Conservation (phyloP, 108 stramenopile species). For the Asterionellopsis glacialis region DNA sequence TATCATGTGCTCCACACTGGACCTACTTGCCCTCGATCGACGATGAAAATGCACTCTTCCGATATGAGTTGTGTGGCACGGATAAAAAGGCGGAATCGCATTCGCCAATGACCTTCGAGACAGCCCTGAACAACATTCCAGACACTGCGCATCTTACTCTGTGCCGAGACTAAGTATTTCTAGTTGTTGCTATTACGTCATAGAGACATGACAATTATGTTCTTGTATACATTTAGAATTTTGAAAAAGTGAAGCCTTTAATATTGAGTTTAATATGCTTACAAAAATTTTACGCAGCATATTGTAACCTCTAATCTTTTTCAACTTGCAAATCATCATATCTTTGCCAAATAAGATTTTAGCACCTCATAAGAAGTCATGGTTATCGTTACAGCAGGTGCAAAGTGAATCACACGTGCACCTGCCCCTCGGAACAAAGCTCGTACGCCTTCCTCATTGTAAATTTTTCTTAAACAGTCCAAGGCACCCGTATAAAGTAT, state of each 20-base stretch:
- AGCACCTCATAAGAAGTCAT: conserved; percentile 91
- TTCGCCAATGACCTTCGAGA: background rate
- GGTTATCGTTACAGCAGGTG: conserved; percentile 90
- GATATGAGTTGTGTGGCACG: background rate
- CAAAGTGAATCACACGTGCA: conserved; percentile 89
- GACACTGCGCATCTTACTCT: background rate
- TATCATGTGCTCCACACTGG: no score
- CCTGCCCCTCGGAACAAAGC: conserved; percentile 94
- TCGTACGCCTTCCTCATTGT: conserved; percentile 54
- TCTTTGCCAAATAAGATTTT: conserved; percentile 29
- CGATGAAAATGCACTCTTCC: background rate
- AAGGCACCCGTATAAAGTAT: conserved; percentile 49
- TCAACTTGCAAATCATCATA: no score
- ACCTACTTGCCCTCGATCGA: background rate
- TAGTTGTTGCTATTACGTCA: background rate
- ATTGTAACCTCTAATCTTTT: no score
- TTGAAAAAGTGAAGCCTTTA: no score
- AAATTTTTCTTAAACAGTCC: conserved; percentile 64
- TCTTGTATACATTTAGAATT: no score
- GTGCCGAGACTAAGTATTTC: background rate
- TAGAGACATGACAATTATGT: no score
- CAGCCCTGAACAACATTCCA: background rate
- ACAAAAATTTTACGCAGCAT: background rate
- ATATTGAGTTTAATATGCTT: background rate
- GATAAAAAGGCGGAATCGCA: background rate